A percentile compares a stretch with the other conserved stretches of the same genome.
phyloP scores from a whole-genome alignment of 257 asterid genomes.

The Solanum chaucha region DNA sequence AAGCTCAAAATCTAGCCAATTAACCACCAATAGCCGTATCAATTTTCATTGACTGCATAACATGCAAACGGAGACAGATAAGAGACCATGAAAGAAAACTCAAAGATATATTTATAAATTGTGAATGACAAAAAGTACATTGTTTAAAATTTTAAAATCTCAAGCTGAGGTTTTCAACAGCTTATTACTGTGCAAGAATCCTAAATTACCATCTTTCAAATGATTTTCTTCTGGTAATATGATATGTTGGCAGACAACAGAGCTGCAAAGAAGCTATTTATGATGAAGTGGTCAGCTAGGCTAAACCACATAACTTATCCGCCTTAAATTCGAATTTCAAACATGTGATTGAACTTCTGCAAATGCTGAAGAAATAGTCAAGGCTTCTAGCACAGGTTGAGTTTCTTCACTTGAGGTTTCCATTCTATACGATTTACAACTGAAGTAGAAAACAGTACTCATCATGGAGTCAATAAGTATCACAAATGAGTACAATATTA shows the following conservation, averaged over 20 bases:
- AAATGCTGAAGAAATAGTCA: slow-evolving; percentile 29
- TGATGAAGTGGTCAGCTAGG: not conserved
- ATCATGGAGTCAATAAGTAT: slow-evolving; percentile 83
- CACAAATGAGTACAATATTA: slow-evolving; percentile 75
- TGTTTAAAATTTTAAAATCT: not conserved
- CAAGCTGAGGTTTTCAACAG: not conserved
- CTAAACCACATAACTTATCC: not conserved
- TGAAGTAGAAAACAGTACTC: slow-evolving; percentile 89
- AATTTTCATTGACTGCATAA: not conserved
- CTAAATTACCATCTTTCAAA: not conserved
- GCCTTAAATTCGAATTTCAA: not conserved
- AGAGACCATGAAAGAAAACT: not conserved
- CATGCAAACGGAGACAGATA: not conserved
- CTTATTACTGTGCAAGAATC: not conserved
- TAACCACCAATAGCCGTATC: not conserved
- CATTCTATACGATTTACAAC: slow-evolving; percentile 73
- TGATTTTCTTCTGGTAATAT: not conserved
- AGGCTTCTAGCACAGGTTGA: slow-evolving; percentile 55
- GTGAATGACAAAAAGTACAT: not conserved
- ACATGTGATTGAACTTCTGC: slow-evolving; percentile 25
- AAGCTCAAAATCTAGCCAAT: not conserved
- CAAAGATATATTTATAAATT: not conserved
- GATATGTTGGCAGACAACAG: not conserved
- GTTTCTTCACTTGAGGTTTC: slow-evolving; percentile 48
- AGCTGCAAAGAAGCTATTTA: not conserved